phyloP scores from a whole-genome alignment of 1,284 basidiomycete species.

The Ceratobasidium sp. region DNA sequence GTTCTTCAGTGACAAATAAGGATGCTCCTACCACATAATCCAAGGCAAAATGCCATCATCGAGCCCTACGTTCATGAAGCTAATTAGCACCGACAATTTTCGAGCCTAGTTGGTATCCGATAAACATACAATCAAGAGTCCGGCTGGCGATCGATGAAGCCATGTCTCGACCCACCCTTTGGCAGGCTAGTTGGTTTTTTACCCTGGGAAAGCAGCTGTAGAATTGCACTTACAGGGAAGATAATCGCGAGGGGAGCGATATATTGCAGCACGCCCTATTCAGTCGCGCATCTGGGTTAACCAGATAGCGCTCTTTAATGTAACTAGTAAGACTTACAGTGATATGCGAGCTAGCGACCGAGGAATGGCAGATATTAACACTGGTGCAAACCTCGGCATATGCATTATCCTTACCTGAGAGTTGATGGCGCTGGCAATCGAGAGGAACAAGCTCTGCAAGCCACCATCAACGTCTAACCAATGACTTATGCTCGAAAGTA shows the following conservation, averaged over 20 bases:
- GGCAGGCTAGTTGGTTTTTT: neutral
- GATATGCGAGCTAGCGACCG: conserved; percentile 5
- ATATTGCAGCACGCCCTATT: conserved; percentile 59
- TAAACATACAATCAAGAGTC: conserved; percentile 64
- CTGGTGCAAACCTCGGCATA: no score
- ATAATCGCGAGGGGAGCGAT: conserved; percentile 65
- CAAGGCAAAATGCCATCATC: no score
- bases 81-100: neutral
- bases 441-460: conserved; percentile 60
- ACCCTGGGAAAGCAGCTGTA: no score
- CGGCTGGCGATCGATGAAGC: conserved; percentile 67
- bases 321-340: neutral
- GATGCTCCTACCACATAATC: conserved; percentile 69
- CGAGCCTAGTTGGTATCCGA: neutral
- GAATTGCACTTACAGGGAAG: conserved; percentile 64
- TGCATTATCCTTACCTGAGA: no score
- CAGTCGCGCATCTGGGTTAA: no score
- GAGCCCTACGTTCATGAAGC: conserved; percentile 71
- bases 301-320: no score
- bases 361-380: neutral
- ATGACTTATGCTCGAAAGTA: neutral
- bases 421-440: conserved; percentile 75
- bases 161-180: conserved; percentile 16
- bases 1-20: conserved; percentile 57
- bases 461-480: neutral